Evolutionary conservation across 164 flowering plant species (phyloP), one percentile per base, ranked within the genome.

Genomic region (Tetrastigma voinierianum): DNA sequence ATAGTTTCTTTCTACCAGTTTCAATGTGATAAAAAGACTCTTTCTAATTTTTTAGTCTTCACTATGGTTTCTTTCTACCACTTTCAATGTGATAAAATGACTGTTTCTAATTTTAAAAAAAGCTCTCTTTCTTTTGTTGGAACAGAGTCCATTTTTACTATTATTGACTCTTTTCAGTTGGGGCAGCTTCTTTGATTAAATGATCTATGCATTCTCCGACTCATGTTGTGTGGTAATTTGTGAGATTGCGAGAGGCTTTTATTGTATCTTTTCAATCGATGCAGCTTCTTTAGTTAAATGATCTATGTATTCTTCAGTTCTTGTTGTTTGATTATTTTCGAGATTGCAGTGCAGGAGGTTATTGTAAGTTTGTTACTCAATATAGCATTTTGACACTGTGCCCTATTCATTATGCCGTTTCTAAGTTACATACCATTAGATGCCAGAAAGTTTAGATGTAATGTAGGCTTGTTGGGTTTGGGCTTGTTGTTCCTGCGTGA

Each of bases 31-130:
- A 8, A 16, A 57, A 25, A 17, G 15, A 13, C 10, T 44, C 9
- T 59, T 15, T 64, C 59, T 20, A 9, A n/a, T 14, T 62, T 47
- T 49, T n/a, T n/a, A n/a, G n/a, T n/a, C n/a, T 52, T 23, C 48
- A 25, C 4, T 57, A 11, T 58, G 23, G 51, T 46, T 48, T 32
- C 20, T 46, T 59, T 32, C 17, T 19, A 21, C 15, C 19, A 1
- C 10, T 14, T 23, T 56, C 48, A 61, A 45, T 32, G 5, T 32
- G 6, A 21, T 23, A 8, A 16, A 57, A 25, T 25, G 15, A 13
- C 10, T 44, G 14, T 59, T 15, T 64, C 59, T 20, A 9, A n/a
- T 14, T 62, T 47, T 49, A 46, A 48, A 32, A 25, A 25, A 25
- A 6, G 40, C 6, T 32, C 6, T 32, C 40, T 32, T 32, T 32